phyloP scores from a whole-genome alignment of 2,329 filamentous ascomycete genomes.

The Calonectria hawksworthii region DNA sequence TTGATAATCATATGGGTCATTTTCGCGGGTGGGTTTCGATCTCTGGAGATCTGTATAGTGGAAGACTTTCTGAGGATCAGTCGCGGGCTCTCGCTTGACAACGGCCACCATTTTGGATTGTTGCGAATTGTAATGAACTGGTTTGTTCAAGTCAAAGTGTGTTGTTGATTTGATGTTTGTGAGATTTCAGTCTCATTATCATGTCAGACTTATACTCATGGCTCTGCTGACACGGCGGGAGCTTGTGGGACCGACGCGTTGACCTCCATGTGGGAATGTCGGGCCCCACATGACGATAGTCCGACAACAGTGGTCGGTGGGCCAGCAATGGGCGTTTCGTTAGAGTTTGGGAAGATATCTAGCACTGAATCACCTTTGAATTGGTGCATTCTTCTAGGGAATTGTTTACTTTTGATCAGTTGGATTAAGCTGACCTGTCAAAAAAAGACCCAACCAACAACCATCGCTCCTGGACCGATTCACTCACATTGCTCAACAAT shows the following conservation, averaged over 20 bases:
- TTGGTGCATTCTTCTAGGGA: too few relatives aligned
- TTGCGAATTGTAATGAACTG: background rate
- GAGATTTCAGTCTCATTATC: background rate
- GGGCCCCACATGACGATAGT: background rate
- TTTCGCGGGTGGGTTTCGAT: background rate
- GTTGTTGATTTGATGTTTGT: background rate
- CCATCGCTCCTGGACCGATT: background rate
- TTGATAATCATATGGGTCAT: conserved; percentile 1
- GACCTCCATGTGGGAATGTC: background rate
- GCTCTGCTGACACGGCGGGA: background rate
- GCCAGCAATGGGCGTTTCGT: background rate
- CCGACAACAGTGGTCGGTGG: background rate
- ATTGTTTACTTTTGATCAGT: background rate
- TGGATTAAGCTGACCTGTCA: background rate
- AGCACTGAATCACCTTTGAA: background rate
- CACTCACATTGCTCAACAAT: background rate
- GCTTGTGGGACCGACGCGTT: background rate
- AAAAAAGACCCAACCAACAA: background rate
- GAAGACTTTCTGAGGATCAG: background rate
- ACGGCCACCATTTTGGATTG: background rate
- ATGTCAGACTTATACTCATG: background rate
- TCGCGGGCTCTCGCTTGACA: conserved; percentile 6
- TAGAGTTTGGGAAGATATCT: background rate
- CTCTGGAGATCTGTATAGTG: conserved; percentile 4
- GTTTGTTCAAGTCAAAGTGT: background rate